Conservation (phyloP, 805 yeast species). For the Kuraishia hungarica region DNA sequence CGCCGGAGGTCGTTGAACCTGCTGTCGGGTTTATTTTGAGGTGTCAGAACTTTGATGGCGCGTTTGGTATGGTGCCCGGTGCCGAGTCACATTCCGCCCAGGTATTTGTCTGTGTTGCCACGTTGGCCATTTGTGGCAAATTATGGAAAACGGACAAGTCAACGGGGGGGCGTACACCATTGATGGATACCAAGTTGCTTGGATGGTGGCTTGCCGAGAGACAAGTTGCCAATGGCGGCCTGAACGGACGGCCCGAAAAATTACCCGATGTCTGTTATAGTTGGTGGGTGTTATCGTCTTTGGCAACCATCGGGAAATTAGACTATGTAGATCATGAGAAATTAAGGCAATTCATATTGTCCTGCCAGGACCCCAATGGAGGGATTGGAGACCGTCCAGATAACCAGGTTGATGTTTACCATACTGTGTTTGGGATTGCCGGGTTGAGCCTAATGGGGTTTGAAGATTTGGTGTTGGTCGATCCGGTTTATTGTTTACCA, state of each 20-base stretch:
- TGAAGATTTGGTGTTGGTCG: constrained; percentile 51
- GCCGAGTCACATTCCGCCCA: constrained; percentile 95
- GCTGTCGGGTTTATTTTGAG: constrained; percentile 56
- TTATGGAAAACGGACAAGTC: constrained; percentile 18
- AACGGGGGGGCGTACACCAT: constrained; percentile 36
- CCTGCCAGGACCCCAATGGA: constrained; percentile 74
- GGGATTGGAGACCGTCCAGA: constrained; percentile 92
- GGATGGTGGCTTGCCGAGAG: constrained; percentile 90
- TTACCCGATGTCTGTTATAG: constrained; percentile 96
- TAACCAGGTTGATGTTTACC: constrained; percentile 88
- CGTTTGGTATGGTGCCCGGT: constrained; percentile 89
- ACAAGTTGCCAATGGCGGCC: constrained; percentile 81
- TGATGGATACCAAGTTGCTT: constrained; percentile 36
- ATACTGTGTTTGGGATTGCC: constrained; percentile 83
- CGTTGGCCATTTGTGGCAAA: constrained; percentile 59
- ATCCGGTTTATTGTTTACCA: constrained; percentile 88
- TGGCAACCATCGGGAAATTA: constrained; percentile 55
- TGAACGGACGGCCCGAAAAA: constrained; percentile 94
- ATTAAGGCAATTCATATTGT: constrained; percentile 58
- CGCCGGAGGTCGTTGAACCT: constrained; percentile 37
- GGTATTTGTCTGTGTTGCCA: constrained; percentile 77
- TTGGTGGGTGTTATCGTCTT: constrained; percentile 90
- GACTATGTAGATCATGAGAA: constrained; percentile 72
- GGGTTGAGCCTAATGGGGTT: constrained; percentile 74
- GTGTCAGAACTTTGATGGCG: constrained; percentile 93